Base-by-base conservation (phyloP, 768 basidiomycete genomes). In the Boletus patriciae region DNA sequence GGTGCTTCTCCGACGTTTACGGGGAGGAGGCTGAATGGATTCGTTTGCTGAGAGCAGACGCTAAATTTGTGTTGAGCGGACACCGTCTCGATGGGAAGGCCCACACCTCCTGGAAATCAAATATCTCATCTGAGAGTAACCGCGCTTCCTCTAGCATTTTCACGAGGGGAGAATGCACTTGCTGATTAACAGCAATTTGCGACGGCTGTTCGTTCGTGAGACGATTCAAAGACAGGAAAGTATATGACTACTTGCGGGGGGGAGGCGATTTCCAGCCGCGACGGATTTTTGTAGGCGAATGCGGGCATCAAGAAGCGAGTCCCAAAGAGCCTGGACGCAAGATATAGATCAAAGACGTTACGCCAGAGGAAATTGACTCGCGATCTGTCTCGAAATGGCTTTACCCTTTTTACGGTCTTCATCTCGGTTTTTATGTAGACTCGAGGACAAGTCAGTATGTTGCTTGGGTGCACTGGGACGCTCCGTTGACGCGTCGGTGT, bases 261-360 rank as follows among this genome's bases (percentile, higher is more conserved):
- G 87, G 7, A 97, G 77, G 47, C 75, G 75, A 65, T 92, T 90
- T 7, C 85, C 78, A 12, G 86, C 76, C 2, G 77, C 65, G 44
- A 85, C 77, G 23, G 87, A 82, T 75, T 94, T 98, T 74, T 98
- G 96, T 43, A 97, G 72, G 25, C 86, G 86, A 69, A 98, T 98
- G 36, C 96, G 84, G n/a, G 90, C 84, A 68, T 97, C 92, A 29
- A 98, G 79, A 37, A 98, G 77, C 6, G 81, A 78, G 70, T 98
- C 93, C 90, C 93, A 97, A 36, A 94, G 72, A 3, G 79, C 77
- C 94, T 98, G 56, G 25, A 53, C 11, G 31, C 48, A 31, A 50
- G 27, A 41, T 54, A 46, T 44, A 48, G 47, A 58, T 60, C 46
- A 45, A n/a, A 50, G 47, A 34, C 25, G 46, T 16, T 19, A 41